Base-by-base conservation (phyloP, 2,329 filamentous ascomycete species). In the Penicillium sclerotiorum region DNA sequence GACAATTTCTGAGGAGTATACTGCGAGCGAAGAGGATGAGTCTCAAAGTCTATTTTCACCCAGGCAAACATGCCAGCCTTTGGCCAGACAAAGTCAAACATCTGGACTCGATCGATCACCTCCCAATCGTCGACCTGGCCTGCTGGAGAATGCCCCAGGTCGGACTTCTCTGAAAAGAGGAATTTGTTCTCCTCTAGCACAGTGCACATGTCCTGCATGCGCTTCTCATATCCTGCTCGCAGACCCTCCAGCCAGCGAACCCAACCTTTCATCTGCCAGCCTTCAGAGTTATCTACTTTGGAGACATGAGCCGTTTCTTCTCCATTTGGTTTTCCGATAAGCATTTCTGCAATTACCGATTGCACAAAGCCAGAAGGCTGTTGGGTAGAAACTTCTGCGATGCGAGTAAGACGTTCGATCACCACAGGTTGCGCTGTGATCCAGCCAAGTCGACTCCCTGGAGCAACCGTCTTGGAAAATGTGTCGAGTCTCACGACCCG, bases 11-110 rank as follows among this genome's bases (percentile, higher is more conserved):
- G 67, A 0, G 80, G 77, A 42, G 80, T 73, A 17, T 88, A 73
- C 35, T 74, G 66, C 21, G 70, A 68, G 67, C 77, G 85, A 12
- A 95, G 78, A 11, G 90, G 89, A 65, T 96, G 91, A 2, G 77
- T 76, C 47, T 87, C 81, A 60, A 91, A 87, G 65, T 84, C 79
- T 53, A 94, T 73, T 48, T 82, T 80, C 3, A 95, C 63, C 92
- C 92, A 96, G 48, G 95, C 72, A 69, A 96, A 96, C 91, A 96
- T 96, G 65, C 92, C 92, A 28, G 86, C 92, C 22, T 88, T 82
- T 1, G 92, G 91, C 80, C 88, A 90, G 59, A 81, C 73, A 65
- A 95, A 96, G 38, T 85, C 82, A 69, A 86, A 89, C 58, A 95
- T 80, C 52, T 80, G 79, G 1, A 82, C 87, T 72, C 88, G 91